phyloP scores from a whole-genome alignment of 164 flowering plant genomes.

The Vitis cinerea region DNA sequence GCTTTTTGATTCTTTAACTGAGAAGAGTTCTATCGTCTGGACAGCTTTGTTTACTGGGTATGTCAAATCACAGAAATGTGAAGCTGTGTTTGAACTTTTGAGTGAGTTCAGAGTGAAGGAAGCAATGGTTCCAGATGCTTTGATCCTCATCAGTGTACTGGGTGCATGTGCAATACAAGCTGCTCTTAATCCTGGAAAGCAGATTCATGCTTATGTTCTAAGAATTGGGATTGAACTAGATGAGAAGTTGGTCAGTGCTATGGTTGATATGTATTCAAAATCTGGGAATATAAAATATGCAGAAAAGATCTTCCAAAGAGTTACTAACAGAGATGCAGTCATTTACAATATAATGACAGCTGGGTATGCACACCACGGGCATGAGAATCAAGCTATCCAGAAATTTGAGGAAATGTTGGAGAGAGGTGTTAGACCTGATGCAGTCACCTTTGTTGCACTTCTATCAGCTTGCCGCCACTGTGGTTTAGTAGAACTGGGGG shows the following conservation, averaged over 20 bases:
- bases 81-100: slow-evolving; percentile 54
- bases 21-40: slow-evolving; percentile 67
- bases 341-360: slow-evolving; percentile 75
- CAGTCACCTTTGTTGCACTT: slow-evolving; percentile 65
- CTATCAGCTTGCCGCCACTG: slow-evolving; percentile 82
- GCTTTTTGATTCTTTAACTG: slow-evolving; percentile 58
- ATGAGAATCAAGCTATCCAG: slow-evolving; percentile 44
- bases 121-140: slow-evolving; percentile 34
- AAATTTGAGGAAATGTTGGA: slow-evolving; percentile 56
- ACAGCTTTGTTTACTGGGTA: slow-evolving; percentile 77
- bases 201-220: slow-evolving; percentile 60
- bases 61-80: slow-evolving; percentile 48
- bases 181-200: slow-evolving; percentile 58
- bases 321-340: slow-evolving; percentile 37
- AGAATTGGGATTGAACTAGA: slow-evolving; percentile 50
- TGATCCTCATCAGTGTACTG: slow-evolving; percentile 49
- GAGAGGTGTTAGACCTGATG: slow-evolving; percentile 51
- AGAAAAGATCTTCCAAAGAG: slow-evolving; percentile 41
- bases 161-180: slow-evolving; percentile 69
- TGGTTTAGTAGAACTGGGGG: slow-evolving; percentile 64
- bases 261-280: slow-evolving; percentile 85
- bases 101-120: slow-evolving; percentile 36
- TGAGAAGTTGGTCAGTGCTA: slow-evolving; percentile 47
- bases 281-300: slow-evolving; percentile 68
- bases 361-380: slow-evolving; percentile 73